Conservation (phyloP, 2,329 filamentous ascomycete genomes). For the Curvularia verruculosa region DNA sequence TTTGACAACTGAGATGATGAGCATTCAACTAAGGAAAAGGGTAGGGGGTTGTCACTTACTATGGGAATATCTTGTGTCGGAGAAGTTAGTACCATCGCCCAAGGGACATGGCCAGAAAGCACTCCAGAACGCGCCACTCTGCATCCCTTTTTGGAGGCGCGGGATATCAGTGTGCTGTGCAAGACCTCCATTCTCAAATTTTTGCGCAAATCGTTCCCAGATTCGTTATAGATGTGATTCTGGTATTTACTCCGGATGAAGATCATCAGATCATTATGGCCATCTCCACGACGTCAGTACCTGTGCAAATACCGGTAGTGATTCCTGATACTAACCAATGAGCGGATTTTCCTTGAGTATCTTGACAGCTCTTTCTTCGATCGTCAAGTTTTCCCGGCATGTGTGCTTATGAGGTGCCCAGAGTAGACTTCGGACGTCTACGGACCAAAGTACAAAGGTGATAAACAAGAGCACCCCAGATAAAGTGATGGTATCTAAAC, state of each 20-base stretch:
- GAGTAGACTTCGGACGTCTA: slow-evolving; percentile 5
- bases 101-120: slow-evolving; percentile 78
- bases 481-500: slow-evolving; percentile 2
- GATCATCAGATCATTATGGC: slow-evolving; percentile 87
- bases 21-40: neutral
- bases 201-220: slow-evolving; percentile 68
- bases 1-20: slow-evolving; percentile 59
- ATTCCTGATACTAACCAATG: slow-evolving; percentile 43
- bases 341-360: slow-evolving; percentile 49
- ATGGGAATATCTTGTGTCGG: slow-evolving; percentile 70
- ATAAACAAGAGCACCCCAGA: slow-evolving; percentile 12
- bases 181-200: slow-evolving; percentile 74
- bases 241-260: slow-evolving; percentile 68
- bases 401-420: slow-evolving; percentile 3
- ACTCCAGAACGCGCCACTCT: slow-evolving; percentile 92
- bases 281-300: slow-evolving; percentile 63
- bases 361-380: slow-evolving; percentile 42
- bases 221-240: slow-evolving; percentile 74
- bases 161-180: slow-evolving; percentile 77
- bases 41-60: slow-evolving; percentile 56
- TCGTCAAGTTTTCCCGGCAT: slow-evolving; percentile 15
- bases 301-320: neutral
- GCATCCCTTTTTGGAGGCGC: slow-evolving; percentile 71
- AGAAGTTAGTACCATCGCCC: slow-evolving; percentile 72
- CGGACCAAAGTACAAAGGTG: slow-evolving; percentile 12